A percentile compares a stretch with the other conserved stretches of the same genome.
These are phyloP conservation scores for Blastobotrys apis DNA, from an alignment of 1,139 yeast species.

Conservation along the genomic window DNA sequence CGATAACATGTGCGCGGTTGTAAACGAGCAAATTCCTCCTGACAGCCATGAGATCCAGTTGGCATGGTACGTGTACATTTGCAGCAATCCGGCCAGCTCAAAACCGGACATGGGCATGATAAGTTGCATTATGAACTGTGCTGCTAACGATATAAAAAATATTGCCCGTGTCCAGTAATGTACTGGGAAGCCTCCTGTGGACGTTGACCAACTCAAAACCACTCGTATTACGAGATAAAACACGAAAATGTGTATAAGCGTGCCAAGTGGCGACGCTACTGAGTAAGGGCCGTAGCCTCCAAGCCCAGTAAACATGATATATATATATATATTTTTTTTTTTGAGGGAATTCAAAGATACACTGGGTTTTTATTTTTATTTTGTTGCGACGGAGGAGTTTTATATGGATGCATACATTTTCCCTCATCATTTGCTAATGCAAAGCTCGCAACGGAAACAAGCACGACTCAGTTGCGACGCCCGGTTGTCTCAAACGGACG, in stretches of 20 bases:
- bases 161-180: conserved; percentile 9
- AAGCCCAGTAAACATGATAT: too few relatives aligned
- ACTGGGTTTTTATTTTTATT: too few relatives aligned
- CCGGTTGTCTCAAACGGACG: too few relatives aligned
- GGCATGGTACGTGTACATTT: conserved; percentile 7
- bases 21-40: conserved; percentile 7
- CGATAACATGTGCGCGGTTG: conserved; percentile 5
- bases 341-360: too few relatives aligned
- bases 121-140: neutral
- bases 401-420: too few relatives aligned
- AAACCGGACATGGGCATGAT: conserved; percentile 4
- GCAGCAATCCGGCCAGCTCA: neutral
- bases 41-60: neutral
- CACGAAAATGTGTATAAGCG: conserved; percentile 3
- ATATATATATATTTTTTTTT: too few relatives aligned
- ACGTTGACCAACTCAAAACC: conserved; percentile 1
- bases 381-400: too few relatives aligned
- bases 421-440: too few relatives aligned
- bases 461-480: too few relatives aligned
- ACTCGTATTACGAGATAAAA: neutral
- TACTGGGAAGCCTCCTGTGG: conserved; percentile 3
- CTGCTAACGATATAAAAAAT: neutral
- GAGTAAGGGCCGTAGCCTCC: too few relatives aligned
- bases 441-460: too few relatives aligned
- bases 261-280: too few relatives aligned